Conservation (phyloP, 2,329 filamentous ascomycete genomes). For the Apiospora kogelbergensis region DNA sequence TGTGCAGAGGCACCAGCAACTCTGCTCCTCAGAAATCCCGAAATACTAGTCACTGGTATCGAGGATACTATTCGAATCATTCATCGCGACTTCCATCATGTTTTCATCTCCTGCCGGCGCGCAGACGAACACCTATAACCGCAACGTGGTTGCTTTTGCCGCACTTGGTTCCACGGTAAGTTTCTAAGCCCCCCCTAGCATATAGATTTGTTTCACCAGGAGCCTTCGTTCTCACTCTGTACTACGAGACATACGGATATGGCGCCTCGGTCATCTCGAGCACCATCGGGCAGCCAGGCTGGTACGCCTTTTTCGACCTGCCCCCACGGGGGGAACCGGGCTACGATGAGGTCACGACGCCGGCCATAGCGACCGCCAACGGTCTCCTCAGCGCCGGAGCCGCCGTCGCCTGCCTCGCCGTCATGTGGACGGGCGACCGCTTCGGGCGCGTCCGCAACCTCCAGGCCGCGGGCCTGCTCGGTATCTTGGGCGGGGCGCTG, state of each 20-base stretch:
- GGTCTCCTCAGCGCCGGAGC: conserved; percentile 49
- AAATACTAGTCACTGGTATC: neutral
- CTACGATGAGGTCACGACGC: conserved; percentile 45
- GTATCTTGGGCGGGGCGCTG: conserved; percentile 42
- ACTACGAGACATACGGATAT: conserved; percentile 48
- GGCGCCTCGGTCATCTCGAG: conserved; percentile 49
- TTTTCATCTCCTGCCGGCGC: neutral
- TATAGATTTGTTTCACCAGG: neutral
- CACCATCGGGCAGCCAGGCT: conserved; percentile 53
- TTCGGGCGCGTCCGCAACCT: conserved; percentile 42
- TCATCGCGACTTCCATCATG: neutral
- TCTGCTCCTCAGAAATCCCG: neutral
- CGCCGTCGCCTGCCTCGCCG: conserved; percentile 45
- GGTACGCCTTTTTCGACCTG: conserved; percentile 49
- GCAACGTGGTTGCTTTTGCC: neutral
- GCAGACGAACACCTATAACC: neutral
- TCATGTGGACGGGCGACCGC: conserved; percentile 40
- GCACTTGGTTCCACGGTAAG: neutral
- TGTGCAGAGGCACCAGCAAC: neutral
- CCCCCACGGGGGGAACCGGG: conserved; percentile 41
- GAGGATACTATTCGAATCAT: neutral
- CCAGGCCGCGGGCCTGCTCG: conserved; percentile 37
- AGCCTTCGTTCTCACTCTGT: neutral
- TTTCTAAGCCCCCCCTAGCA: neutral
- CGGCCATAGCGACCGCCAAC: conserved; percentile 48